Conservation (phyloP, 2,329 filamentous ascomycete genomes). For the Stagonosporopsis rhizophila region DNA sequence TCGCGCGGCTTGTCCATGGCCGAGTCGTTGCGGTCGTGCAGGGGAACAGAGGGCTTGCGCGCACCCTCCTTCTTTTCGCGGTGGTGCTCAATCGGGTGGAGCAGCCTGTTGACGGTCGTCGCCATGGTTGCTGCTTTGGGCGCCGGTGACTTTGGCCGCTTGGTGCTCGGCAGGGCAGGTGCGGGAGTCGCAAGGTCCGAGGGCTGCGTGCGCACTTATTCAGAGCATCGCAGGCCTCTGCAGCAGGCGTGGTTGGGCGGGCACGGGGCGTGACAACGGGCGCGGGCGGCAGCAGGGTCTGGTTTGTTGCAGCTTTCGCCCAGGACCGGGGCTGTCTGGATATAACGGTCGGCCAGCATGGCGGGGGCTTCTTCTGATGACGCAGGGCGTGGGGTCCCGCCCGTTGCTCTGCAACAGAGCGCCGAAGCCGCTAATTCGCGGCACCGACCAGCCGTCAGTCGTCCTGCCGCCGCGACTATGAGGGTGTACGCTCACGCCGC, state of each 20-base stretch:
- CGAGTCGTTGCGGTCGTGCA: conserved; percentile 45
- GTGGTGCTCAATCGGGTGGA: conserved; percentile 45
- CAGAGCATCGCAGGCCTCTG: conserved; percentile 23
- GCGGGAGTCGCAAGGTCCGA: conserved; percentile 18
- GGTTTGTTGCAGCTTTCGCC: conserved; percentile 28
- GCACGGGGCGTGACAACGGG: neutral
- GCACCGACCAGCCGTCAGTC: neutral
- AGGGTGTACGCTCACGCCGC: neutral
- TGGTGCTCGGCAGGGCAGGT: conserved; percentile 22
- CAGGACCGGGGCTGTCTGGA: conserved; percentile 28
- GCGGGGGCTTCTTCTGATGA: conserved; percentile 31
- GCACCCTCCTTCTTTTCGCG: conserved; percentile 34
- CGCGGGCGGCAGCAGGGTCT: conserved; percentile 4
- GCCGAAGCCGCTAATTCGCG: neutral
- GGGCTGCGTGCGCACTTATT: conserved; percentile 22
- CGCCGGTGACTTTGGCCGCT: conserved; percentile 11
- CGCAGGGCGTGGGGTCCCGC: conserved; percentile 18
- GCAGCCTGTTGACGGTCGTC: conserved; percentile 46
- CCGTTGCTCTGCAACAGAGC: conserved; percentile 18
- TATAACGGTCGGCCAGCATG: conserved; percentile 20
- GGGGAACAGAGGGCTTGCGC: conserved; percentile 29
- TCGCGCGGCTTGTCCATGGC: conserved; percentile 52
- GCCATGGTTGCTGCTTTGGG: conserved; percentile 40
- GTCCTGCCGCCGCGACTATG: neutral
- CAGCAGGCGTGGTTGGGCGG: conserved; percentile 14